phyloP scores from a whole-genome alignment of 1,284 basidiomycete genomes.

The Takashimella koratensis region DNA sequence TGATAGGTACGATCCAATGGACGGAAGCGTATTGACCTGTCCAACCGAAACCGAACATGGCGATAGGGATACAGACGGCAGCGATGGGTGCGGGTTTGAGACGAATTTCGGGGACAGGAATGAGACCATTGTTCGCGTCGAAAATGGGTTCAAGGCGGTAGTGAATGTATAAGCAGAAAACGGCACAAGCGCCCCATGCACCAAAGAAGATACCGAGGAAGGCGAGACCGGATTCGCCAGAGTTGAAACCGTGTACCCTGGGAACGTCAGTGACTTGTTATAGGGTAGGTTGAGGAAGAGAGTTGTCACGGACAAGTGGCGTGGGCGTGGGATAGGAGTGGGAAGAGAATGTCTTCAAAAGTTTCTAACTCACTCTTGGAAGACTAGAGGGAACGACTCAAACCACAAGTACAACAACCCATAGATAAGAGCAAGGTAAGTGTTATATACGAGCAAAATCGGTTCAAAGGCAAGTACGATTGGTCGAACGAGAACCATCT shows the following conservation, averaged over 20 bases:
- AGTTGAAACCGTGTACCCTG: conserved; percentile 59
- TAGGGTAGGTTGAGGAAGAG: too few species aligned
- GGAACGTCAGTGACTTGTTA: too few species aligned
- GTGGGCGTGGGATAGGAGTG: too few species aligned
- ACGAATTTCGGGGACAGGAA: conserved; percentile 61
- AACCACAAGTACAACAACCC: conserved; percentile 44
- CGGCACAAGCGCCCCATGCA: conserved; percentile 56
- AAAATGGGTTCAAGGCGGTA: too few species aligned
- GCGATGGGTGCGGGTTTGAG: conserved; percentile 55
- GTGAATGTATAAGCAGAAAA: too few species aligned
- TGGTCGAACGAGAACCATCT: conserved; percentile 50
- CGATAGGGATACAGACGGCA: conserved; percentile 42
- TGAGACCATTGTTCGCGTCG: conserved; percentile 57
- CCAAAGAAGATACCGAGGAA: conserved; percentile 67
- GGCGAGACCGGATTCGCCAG: conserved; percentile 61
- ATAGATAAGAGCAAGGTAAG: conserved; percentile 59
- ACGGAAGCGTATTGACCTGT: conserved; percentile 42
- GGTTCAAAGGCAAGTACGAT: conserved; percentile 51
- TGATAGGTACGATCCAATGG: conserved; percentile 57
- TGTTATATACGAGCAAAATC: conserved; percentile 51
- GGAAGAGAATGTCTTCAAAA: too few species aligned
- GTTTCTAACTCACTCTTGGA: too few species aligned
- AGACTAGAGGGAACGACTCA: conserved; percentile 58
- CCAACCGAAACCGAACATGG: conserved; percentile 48
- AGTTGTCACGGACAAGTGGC: too few species aligned